These are phyloP conservation scores for Candida jianshihensis DNA, from an alignment of 805 yeast genomes.

Conservation along the genomic window DNA sequence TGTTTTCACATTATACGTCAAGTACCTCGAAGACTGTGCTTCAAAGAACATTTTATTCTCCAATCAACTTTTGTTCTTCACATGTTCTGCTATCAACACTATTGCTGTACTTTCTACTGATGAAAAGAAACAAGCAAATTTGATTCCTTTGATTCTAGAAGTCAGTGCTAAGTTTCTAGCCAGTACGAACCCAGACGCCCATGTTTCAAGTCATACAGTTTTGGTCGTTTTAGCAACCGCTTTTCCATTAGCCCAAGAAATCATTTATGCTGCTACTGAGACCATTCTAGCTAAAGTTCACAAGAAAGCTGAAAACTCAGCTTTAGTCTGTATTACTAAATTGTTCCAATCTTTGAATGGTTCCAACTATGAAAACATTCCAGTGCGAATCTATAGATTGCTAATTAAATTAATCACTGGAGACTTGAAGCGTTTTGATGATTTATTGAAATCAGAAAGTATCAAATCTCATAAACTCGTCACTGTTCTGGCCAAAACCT, in stretches of 20 bases:
- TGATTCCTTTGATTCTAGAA: slow-evolving; percentile 53
- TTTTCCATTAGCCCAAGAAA: slow-evolving; percentile 50
- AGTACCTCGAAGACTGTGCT: slow-evolving; percentile 38
- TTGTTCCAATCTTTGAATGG: slow-evolving; percentile 41
- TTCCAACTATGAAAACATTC: slow-evolving; percentile 33
- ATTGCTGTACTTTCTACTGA: slow-evolving; percentile 47
- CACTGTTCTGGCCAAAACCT: slow-evolving; percentile 36
- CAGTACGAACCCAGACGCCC: slow-evolving; percentile 49
- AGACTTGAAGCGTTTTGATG: slow-evolving; percentile 19
- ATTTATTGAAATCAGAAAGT: slow-evolving; percentile 22
- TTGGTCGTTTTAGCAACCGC: slow-evolving; percentile 73
- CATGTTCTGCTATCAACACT: slow-evolving; percentile 61
- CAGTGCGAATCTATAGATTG: slow-evolving; percentile 30
- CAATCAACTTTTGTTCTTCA: slow-evolving; percentile 70
- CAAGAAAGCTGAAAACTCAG: slow-evolving; percentile 33
- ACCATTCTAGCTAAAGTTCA: slow-evolving; percentile 46
- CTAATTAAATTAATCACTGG: slow-evolving; percentile 22
- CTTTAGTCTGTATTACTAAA: slow-evolving; percentile 40
- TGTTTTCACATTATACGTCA: slow-evolving; percentile 59
- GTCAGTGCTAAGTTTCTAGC: slow-evolving; percentile 48
- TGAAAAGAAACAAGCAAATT: slow-evolving; percentile 36
- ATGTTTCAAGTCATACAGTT: slow-evolving; percentile 78
- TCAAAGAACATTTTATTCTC: slow-evolving; percentile 53
- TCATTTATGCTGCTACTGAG: slow-evolving; percentile 54
- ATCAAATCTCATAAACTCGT: slow-evolving; percentile 34